Percentiles rank a stretch among this genome's conserved stretches.
Conservation (phyloP, 2,329 filamentous ascomycete genomes). For the Xylaria sp. region DNA sequence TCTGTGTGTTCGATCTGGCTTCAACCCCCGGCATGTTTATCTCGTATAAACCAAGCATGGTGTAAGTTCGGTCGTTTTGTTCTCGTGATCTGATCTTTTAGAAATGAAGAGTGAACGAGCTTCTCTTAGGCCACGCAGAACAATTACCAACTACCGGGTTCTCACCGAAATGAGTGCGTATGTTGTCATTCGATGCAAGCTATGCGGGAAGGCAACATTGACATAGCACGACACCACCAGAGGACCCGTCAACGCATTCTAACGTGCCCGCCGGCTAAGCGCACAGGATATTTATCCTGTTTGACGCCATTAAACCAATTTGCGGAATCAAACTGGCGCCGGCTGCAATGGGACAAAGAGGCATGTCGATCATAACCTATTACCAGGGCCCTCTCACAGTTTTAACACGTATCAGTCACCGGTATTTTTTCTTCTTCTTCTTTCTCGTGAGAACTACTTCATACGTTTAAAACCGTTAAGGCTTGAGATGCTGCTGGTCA, state of each 20-base stretch:
- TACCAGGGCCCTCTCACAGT: not conserved
- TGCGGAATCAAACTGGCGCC: conserved; percentile 20
- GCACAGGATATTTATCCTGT: conserved; percentile 15
- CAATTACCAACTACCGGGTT: conserved; percentile 19
- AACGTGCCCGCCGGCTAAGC: conserved; percentile 22
- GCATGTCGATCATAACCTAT: conserved; percentile 26
- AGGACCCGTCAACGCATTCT: conserved; percentile 19
- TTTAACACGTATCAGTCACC: conserved; percentile 12
- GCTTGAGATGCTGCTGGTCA: conserved; percentile 16
- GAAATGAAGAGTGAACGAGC: conserved; percentile 23
- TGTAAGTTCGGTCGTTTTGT: conserved; percentile 24
- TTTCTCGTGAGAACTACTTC: not conserved
- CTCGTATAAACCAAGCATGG: conserved; percentile 20
- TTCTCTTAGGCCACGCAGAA: conserved; percentile 10
- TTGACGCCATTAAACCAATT: conserved; percentile 18
- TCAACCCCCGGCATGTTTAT: conserved; percentile 19
- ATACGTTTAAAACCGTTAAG: conserved; percentile 12
- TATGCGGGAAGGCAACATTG: conserved; percentile 22
- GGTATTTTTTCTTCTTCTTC: too few relatives aligned
- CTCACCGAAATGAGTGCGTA: conserved; percentile 15
- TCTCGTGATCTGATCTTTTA: conserved; percentile 18
- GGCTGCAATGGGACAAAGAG: conserved; percentile 10
- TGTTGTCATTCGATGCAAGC: conserved; percentile 22
- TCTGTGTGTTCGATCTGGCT: conserved; percentile 16
- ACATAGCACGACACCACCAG: conserved; percentile 29